Conservation (phyloP, 2,329 filamentous ascomycete genomes). For the Raffaelea albimanens region DNA sequence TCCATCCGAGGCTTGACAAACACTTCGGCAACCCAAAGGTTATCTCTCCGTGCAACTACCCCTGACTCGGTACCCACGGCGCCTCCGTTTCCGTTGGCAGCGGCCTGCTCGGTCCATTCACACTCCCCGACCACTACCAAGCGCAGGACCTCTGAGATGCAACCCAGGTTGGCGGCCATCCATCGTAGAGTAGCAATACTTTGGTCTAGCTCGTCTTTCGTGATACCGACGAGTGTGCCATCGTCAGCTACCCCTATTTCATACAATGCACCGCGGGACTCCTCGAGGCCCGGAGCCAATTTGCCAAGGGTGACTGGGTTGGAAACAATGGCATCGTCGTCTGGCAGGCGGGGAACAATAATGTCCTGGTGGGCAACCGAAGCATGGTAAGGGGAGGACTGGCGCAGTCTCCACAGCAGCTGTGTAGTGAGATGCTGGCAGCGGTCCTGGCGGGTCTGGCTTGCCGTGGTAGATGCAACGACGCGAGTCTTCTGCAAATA, state of each 20-base stretch:
- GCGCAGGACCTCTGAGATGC: constrained; percentile 70
- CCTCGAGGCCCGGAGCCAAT: constrained; percentile 72
- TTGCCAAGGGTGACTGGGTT: constrained; percentile 41
- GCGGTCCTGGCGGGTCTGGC: constrained; percentile 70
- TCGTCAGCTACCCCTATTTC: constrained; percentile 96
- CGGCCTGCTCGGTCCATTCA: constrained; percentile 51
- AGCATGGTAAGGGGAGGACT: constrained; percentile 85
- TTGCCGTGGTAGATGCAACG: constrained; percentile 14
- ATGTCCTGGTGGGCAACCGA: constrained; percentile 62
- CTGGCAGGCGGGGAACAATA: constrained; percentile 60
- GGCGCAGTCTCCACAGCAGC: constrained; percentile 86
- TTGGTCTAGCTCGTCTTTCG: constrained; percentile 85
- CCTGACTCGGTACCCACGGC: constrained; percentile 13
- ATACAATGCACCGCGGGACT: constrained; percentile 86
- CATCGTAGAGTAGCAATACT: constrained; percentile 74
- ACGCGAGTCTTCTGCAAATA: constrained; percentile 16
- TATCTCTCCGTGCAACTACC: constrained; percentile 29
- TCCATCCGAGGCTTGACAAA: constrained; percentile 66
- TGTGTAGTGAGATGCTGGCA: constrained; percentile 91
- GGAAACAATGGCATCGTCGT: constrained; percentile 41
- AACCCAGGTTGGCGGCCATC: constrained; percentile 91
- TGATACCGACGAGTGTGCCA: constrained; percentile 79
- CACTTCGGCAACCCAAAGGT: constrained; percentile 82
- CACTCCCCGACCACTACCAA: constrained; percentile 80
- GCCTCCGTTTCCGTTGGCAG: constrained; percentile 8